Conservation (phyloP, 2,329 filamentous ascomycete species). For the Colletotrichum godetiae region DNA sequence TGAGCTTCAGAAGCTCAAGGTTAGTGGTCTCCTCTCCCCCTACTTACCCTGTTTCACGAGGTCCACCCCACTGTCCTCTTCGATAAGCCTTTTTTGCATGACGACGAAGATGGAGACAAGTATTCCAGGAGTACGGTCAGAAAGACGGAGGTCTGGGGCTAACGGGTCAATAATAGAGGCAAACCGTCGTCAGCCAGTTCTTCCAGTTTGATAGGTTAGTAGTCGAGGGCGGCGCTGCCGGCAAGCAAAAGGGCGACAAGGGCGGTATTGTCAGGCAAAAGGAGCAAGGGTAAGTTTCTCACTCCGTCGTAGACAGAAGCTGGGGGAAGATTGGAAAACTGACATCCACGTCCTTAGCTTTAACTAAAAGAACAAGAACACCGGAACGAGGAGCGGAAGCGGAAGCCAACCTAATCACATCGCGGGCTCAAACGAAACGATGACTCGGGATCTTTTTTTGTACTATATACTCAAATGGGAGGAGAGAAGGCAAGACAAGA, state of each 20-base stretch:
- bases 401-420: background rate
- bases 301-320: background rate
- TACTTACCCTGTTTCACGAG: too few relatives aligned
- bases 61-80: too few relatives aligned
- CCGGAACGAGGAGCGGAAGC: background rate
- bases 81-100: too few relatives aligned
- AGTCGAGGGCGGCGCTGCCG: constrained; percentile 86
- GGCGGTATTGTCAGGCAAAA: constrained; percentile 80
- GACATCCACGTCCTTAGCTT: background rate
- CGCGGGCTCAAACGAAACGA: background rate
- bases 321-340: background rate
- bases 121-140: background rate
- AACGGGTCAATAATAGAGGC: constrained; percentile 71
- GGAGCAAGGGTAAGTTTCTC: constrained; percentile 74
- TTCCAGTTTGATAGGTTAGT: constrained; percentile 93
- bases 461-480: background rate
- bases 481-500: background rate
- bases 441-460: background rate
- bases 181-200: constrained; percentile 95
- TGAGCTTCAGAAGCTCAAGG: constrained; percentile 92
- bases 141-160: background rate
- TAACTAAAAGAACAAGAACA: background rate
- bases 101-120: background rate
- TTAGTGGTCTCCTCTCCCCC: constrained; percentile 50
- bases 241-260: constrained; percentile 75